phyloP scores from a whole-genome alignment of 1,284 basidiomycete species.

The Moesziomyces sp. region DNA sequence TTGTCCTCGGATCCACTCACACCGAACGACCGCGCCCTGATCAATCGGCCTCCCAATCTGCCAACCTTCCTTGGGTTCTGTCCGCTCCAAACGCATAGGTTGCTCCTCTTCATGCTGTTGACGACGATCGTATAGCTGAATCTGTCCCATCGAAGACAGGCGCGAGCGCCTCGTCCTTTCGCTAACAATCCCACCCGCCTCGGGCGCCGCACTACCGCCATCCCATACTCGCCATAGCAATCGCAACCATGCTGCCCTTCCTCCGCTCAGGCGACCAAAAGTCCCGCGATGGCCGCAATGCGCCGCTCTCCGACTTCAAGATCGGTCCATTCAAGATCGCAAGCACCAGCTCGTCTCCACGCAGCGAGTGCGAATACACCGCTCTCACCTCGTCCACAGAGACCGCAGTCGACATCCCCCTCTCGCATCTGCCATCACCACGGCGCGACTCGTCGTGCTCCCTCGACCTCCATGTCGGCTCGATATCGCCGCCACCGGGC shows the following conservation, averaged over 20 bases:
- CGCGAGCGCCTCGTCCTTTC: neutral
- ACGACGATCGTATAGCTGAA: neutral
- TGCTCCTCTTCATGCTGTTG: neutral
- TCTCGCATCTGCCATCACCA: conserved; percentile 6
- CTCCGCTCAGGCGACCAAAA: conserved; percentile 17
- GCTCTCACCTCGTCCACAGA: conserved; percentile 33
- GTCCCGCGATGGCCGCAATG: conserved; percentile 14
- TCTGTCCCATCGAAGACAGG: neutral
- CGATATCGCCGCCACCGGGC: conserved; percentile 32
- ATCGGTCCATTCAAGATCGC: conserved; percentile 31
- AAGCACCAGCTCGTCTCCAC: conserved; percentile 32
- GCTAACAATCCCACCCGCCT: neutral
- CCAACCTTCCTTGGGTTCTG: no score
- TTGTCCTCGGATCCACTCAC: no score
- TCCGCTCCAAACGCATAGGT: no score
- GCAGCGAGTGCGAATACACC: conserved; percentile 32
- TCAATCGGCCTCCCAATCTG: no score
- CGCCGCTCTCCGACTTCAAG: conserved; percentile 33
- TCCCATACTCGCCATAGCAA: neutral
- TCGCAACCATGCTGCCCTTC: conserved; percentile 28
- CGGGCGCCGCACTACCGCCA: neutral
- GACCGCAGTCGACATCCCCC: conserved; percentile 21
- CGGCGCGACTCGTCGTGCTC: conserved; percentile 13
- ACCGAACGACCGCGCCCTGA: no score
- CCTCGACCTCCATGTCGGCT: conserved; percentile 12